Percentiles rank a stretch among this genome's conserved stretches.
Evolutionary conservation across 1,284 basidiomycete genomes (phyloP).

Genomic region (Phylloboletellus chloephorus): DNA sequence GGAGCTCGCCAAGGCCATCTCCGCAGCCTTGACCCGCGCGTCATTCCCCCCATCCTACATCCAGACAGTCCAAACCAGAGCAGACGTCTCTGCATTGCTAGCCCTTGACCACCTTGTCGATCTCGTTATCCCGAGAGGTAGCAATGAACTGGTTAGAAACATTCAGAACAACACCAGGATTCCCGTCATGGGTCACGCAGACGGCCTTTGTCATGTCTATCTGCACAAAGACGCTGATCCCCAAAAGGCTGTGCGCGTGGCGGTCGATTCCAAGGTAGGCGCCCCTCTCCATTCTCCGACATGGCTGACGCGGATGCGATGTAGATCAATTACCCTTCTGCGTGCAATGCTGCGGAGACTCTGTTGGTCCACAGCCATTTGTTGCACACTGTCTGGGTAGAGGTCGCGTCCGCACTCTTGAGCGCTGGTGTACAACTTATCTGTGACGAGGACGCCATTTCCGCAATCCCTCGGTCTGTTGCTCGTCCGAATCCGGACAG

Average conservation of each 20-base stretch:
- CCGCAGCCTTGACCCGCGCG: constrained; percentile 69
- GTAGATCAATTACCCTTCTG: constrained; percentile 91
- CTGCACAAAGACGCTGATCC: constrained; percentile 79
- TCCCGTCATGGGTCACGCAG: constrained; percentile 98
- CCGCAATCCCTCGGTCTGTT: constrained; percentile 39
- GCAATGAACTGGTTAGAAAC: constrained; percentile 82
- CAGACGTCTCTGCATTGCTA: constrained; percentile 84
- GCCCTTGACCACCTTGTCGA: constrained; percentile 91
- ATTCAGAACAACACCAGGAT: constrained; percentile 92
- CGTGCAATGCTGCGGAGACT: constrained; percentile 93
- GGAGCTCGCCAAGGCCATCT: constrained; percentile 76
- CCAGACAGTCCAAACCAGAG: constrained; percentile 90
- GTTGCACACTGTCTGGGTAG: constrained; percentile 72
- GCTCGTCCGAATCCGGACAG: constrained; percentile 34
- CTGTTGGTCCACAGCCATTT: constrained; percentile 78
- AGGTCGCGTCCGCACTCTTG: constrained; percentile 71
- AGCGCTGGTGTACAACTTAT: constrained; percentile 69
- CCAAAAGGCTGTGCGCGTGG: constrained; percentile 76
- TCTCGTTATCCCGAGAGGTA: constrained; percentile 94
- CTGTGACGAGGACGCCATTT: constrained; percentile 67
- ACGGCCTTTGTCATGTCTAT: constrained; percentile 89
- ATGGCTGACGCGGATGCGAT: constrained; percentile 1
- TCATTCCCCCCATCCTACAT: constrained; percentile 77
- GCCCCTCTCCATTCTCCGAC: not conserved
- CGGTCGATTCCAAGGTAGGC: constrained; percentile 87